Evolutionary conservation across 2,329 filamentous ascomycete species (phyloP).

Genomic region (Diaporthe sp.): DNA sequence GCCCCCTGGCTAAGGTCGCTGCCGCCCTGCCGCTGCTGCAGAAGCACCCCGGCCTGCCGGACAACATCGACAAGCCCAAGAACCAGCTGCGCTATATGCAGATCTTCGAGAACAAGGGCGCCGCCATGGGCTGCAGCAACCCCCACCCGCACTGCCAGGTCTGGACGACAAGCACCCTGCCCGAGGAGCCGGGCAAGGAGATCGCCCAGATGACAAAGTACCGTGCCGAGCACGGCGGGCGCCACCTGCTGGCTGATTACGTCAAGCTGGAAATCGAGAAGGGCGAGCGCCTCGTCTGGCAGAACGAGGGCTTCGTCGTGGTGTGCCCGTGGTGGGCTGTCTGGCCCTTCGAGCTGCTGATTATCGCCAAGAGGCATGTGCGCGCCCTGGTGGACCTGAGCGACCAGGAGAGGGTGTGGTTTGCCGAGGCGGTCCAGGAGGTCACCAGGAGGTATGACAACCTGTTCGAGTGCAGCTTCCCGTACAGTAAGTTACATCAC

Average conservation of each 20-base stretch:
- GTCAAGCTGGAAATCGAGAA: slow-evolving; percentile 85
- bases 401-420: slow-evolving; percentile 75
- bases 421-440: slow-evolving; percentile 89
- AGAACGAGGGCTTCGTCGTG: slow-evolving; percentile 87
- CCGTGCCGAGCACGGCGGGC: slow-evolving; percentile 76
- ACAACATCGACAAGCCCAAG: slow-evolving; percentile 65
- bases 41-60: slow-evolving; percentile 52
- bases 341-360: slow-evolving; percentile 97
- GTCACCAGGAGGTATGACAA: slow-evolving; percentile 95
- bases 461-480: slow-evolving; percentile 95
- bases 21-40: slow-evolving; percentile 54
- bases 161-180: slow-evolving; percentile 92
- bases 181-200: slow-evolving; percentile 89
- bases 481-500: slow-evolving; percentile 78
- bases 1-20: slow-evolving; percentile 67
- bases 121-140: slow-evolving; percentile 98
- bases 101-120: slow-evolving; percentile 99
- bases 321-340: slow-evolving; percentile 98
- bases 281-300: slow-evolving; percentile 86
- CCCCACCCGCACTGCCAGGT: slow-evolving; percentile 97
- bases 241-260: slow-evolving; percentile 88
- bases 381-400: slow-evolving; percentile 87
- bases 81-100: slow-evolving; percentile 97
- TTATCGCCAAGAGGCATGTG: slow-evolving; percentile 87
- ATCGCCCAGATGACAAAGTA: slow-evolving; percentile 85